These are phyloP conservation scores for Arbutus unedo DNA, from an alignment of 148 eudicot genomes.

Conservation along the genomic window DNA sequence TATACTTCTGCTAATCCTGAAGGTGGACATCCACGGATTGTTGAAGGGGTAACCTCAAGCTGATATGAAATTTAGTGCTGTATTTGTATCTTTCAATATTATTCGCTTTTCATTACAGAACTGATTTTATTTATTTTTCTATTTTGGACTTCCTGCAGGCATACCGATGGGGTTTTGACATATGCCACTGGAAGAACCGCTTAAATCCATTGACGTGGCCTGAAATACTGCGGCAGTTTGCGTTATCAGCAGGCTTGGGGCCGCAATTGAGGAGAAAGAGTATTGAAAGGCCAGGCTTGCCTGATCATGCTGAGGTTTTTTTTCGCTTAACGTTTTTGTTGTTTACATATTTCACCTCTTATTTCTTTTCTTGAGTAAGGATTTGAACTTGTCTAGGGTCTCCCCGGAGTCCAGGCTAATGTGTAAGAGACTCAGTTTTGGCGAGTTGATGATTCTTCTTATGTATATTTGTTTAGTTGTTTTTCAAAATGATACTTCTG, in stretches of 20 bases:
- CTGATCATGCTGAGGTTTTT: conserved; percentile 46
- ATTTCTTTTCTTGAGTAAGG: not conserved
- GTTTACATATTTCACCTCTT: not conserved
- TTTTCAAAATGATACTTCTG: no score
- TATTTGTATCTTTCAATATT: not conserved
- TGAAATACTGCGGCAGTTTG: conserved; percentile 53
- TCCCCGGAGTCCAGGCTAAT: not conserved
- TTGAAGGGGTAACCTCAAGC: conserved; percentile 49
- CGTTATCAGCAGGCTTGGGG: conserved; percentile 55
- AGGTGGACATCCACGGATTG: conserved; percentile 61
- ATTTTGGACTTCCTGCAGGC: conserved; percentile 24
- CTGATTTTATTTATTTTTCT: not conserved
- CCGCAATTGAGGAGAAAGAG: conserved; percentile 46
- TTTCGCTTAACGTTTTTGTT: not conserved
- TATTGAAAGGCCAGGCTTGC: conserved; percentile 20
- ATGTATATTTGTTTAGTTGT: no score
- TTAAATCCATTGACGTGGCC: conserved; percentile 61
- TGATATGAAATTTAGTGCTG: not conserved
- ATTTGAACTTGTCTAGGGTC: not conserved
- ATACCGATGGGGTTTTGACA: conserved; percentile 54
- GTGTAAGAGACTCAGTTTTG: not conserved
- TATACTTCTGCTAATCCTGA: conserved; percentile 52
- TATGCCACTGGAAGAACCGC: conserved; percentile 48
- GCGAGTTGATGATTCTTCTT: not conserved
- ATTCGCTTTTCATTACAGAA: not conserved